Base-by-base conservation (phyloP, 768 basidiomycete species). In the Collybiopsis luxurians region DNA sequence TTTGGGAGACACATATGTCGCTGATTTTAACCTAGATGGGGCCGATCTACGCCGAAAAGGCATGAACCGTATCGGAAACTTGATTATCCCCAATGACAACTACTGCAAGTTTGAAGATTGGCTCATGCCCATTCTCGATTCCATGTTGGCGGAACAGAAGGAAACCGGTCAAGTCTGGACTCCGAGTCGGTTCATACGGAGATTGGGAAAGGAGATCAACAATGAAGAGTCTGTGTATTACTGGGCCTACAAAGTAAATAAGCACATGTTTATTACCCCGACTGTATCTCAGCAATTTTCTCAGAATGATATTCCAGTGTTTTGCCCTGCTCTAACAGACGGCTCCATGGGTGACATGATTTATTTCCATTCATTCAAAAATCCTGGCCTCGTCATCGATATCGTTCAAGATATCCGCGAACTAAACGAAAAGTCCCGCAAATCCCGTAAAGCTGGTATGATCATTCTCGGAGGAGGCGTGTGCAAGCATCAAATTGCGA, bases 61-160 rank as follows among this genome's bases (percentile, higher is more conserved):
- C n/a, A 85, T 99, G 82, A 99, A 99, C 65, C 85, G 97, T 34
- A 94, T 98, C 59, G 97, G 97, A 30, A 99, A 99, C 66, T 83
- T 99, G 42, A 75, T 99, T 56, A 85, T 99, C 2, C 97, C 97
- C 2, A 99, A 99, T 67, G 93, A 97, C 64, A 98, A 98, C 68
- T 99, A 99, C 72, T 98, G 97, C 85, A 89, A 91, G 66, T 99
- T 98, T 63, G 97, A 99, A 73, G 96, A 98, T 69, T 99, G 97
- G 97, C 82, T 98, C n/a, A 86, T 85, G 19, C 97, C 97, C 2
- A 91, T 98, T 55, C 81, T 99, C 40, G 89, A 98, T 66, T 67
- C 76, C 28, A 92, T 99, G 92, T 81, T 98, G 28, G 81, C 75
- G 11, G 97, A 99, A 67, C 97, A 99, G 73, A 83, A 85, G 61